Percentiles rank a stretch among this genome's conserved stretches.
phyloP scores from a whole-genome alignment of 805 yeast genomes.

The Candida qinlingensis region DNA sequence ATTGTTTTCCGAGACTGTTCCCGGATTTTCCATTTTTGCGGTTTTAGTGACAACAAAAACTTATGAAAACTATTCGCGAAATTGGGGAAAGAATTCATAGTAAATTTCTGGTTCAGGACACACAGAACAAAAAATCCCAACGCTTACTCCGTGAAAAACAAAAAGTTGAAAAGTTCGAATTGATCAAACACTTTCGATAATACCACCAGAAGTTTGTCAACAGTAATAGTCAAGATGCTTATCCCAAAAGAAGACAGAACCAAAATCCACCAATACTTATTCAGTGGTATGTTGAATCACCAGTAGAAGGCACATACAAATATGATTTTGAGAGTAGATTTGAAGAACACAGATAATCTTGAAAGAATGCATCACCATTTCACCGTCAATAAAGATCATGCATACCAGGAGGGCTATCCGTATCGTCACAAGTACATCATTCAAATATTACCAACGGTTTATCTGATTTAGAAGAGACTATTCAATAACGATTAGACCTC shows the following conservation, averaged over 20 bases:
- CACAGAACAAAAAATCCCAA: slow-evolving; percentile 13
- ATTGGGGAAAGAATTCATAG: neutral
- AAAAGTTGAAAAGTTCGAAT: slow-evolving; percentile 19
- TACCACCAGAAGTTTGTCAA: slow-evolving; percentile 9
- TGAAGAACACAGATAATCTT: neutral
- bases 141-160: slow-evolving; percentile 10
- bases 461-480: too few species aligned
- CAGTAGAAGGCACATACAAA: neutral
- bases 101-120: slow-evolving; percentile 14
- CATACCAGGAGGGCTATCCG: too few species aligned
- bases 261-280: slow-evolving; percentile 98
- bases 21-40: too few species aligned
- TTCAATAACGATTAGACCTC: too few species aligned
- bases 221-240: slow-evolving; percentile 56
- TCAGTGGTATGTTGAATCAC: slow-evolving; percentile 75
- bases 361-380: too few species aligned
- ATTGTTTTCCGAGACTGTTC: too few species aligned
- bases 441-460: too few species aligned
- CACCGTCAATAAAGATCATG: too few species aligned
- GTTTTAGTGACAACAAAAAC: neutral
- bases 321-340: too few species aligned
- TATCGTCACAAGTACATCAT: too few species aligned
- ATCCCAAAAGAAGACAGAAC: slow-evolving; percentile 99
- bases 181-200: neutral
- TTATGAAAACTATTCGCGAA: slow-evolving; percentile 1